These are phyloP conservation scores for Xylaria scruposa DNA, from an alignment of 495 filamentous ascomycete species.

Conservation along the genomic window DNA sequence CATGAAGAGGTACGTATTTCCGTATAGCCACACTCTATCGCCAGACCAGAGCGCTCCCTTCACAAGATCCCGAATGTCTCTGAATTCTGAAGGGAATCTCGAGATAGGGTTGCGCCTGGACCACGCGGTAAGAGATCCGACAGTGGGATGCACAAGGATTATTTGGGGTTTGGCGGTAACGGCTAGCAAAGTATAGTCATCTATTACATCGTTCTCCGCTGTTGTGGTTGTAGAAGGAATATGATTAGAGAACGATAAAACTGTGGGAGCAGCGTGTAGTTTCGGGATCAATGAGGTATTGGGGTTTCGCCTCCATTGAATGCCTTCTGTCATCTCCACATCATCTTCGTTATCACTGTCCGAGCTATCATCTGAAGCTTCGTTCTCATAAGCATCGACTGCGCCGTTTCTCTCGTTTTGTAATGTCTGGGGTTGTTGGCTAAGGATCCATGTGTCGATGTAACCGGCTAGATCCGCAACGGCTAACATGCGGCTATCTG, in stretches of 20 bases:
- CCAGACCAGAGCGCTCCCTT: conserved; percentile 89
- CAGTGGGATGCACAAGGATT: conserved; percentile 75
- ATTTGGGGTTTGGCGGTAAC: conserved; percentile 79
- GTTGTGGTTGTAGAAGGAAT: conserved; percentile 39
- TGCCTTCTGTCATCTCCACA: background rate
- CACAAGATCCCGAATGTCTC: conserved; percentile 71
- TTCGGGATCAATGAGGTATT: conserved; percentile 76
- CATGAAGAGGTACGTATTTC: conserved; percentile 88
- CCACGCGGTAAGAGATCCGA: conserved; percentile 82
- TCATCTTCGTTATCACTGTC: conserved; percentile 62
- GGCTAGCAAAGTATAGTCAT: conserved; percentile 69
- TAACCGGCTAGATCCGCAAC: conserved; percentile 82
- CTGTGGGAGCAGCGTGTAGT: conserved; percentile 69
- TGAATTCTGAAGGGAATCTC: conserved; percentile 75
- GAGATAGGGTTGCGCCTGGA: conserved; percentile 79
- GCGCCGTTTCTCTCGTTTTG: conserved; percentile 42
- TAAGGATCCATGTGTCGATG: conserved; percentile 83
- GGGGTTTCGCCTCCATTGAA: conserved; percentile 44
- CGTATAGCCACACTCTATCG: conserved; percentile 83
- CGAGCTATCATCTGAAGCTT: conserved; percentile 46
- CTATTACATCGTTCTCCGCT: conserved; percentile 47
- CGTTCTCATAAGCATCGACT: conserved; percentile 35
- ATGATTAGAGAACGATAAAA: conserved; percentile 71
- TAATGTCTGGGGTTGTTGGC: conserved; percentile 49
- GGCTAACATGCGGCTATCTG: conserved; percentile 78